Conservation (phyloP, 192 early-diverging fungal species). For the Linnemannia exigua region DNA sequence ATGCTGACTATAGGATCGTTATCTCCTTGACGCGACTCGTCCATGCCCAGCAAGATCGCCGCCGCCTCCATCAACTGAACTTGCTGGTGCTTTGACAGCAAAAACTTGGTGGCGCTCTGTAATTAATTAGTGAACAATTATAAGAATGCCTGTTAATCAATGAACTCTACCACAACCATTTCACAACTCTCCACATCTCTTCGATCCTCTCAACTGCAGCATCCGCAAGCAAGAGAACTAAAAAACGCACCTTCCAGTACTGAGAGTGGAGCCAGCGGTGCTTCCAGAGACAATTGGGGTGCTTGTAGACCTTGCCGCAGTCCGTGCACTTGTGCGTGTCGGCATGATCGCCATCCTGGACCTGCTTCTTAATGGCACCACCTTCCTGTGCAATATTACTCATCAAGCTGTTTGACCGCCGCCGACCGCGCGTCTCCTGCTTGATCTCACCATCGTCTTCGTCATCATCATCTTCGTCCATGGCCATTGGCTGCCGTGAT, state of each 20-base stretch:
- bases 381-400: not conserved
- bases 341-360: not conserved
- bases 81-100: constrained; percentile 77
- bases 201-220: too few species aligned
- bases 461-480: constrained; percentile 44
- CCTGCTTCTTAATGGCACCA: constrained; percentile 10
- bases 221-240: not conserved
- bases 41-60: constrained; percentile 71
- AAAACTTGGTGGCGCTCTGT: constrained; percentile 62
- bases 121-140: not conserved
- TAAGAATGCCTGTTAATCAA: too few species aligned
- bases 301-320: constrained; percentile 55
- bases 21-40: constrained; percentile 44
- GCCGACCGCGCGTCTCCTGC: constrained; percentile 10
- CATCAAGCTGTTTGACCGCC: constrained; percentile 3
- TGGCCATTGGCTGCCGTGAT: constrained; percentile 2
- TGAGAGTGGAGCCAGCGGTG: constrained; percentile 79
- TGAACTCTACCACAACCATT: too few species aligned
- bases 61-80: constrained; percentile 79
- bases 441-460: constrained; percentile 56
- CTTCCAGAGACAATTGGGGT: constrained; percentile 62
- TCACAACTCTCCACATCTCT: not conserved
- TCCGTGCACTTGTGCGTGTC: constrained; percentile 50
- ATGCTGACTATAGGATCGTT: constrained; percentile 47
- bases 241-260: constrained; percentile 66